Evolutionary conservation across 148 eudicot genomes (phyloP).

Genomic region (Hydrangea macrophylla): DNA sequence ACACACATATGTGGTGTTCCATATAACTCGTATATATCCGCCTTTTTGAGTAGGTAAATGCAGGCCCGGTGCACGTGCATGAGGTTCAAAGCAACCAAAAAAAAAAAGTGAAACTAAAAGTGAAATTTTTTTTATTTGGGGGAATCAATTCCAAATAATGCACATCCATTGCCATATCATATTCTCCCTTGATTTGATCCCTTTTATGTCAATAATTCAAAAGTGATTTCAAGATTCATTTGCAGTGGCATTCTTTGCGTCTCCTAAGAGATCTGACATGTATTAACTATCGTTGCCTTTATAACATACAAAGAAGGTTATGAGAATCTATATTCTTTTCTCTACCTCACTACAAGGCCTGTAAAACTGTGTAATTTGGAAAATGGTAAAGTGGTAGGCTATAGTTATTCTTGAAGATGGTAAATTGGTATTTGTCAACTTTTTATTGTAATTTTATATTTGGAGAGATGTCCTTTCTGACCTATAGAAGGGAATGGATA

Average conservation of each 20-base stretch:
- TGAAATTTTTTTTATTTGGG: neutral
- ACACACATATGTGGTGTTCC: conserved; percentile 2
- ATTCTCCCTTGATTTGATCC: conserved; percentile 20
- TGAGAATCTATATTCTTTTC: neutral
- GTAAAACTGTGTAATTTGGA: neutral
- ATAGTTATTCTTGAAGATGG: no score
- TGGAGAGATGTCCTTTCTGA: neutral
- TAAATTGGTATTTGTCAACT: neutral
- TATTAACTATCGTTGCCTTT: neutral
- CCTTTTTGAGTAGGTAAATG: conserved; percentile 27
- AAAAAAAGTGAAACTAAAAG: conserved; percentile 11
- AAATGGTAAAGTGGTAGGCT: no score
- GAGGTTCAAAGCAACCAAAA: no score
- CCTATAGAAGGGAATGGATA: neutral
- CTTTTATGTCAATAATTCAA: conserved; percentile 38
- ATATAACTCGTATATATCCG: conserved; percentile 7
- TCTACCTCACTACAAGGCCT: neutral
- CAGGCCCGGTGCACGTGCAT: conserved; percentile 28
- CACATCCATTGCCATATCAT: conserved; percentile 25
- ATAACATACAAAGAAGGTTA: neutral
- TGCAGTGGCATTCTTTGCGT: conserved; percentile 9
- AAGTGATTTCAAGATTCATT: conserved; percentile 30
- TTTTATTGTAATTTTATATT: neutral
- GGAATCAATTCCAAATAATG: conserved; percentile 40
- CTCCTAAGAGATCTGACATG: neutral